Conservation (phyloP, 192 early-diverging fungal genomes). For the Coemansia sp. region DNA sequence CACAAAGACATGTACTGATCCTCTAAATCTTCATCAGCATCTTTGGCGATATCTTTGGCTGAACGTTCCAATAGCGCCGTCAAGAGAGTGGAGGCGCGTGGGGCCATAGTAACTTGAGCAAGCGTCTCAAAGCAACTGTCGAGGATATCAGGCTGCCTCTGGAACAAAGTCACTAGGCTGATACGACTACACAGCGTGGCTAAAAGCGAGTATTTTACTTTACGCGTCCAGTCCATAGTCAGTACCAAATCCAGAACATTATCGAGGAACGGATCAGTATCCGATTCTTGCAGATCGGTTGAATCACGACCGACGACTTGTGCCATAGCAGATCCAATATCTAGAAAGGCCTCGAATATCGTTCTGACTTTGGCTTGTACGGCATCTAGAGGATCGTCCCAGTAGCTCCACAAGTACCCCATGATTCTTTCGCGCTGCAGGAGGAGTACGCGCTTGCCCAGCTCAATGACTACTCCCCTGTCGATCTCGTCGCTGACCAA, state of each 20-base stretch:
- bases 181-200: constrained; percentile 55
- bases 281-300: not conserved
- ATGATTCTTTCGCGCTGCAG: constrained; percentile 60
- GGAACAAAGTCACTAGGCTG: constrained; percentile 55
- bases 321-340: constrained; percentile 56
- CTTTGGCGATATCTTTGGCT: constrained; percentile 1
- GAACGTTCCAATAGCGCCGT: constrained; percentile 41
- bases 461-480: constrained; percentile 23
- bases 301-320: constrained; percentile 17
- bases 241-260: constrained; percentile 67
- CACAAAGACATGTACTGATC: constrained; percentile 25
- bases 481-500: constrained; percentile 5
- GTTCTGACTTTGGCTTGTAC: constrained; percentile 69
- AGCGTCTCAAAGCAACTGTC: constrained; percentile 60
- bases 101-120: constrained; percentile 56
- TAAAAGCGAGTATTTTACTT: constrained; percentile 81
- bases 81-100: constrained; percentile 54
- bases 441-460: constrained; percentile 46
- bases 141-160: constrained; percentile 63
- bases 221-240: constrained; percentile 75
- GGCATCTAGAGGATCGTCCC: constrained; percentile 86
- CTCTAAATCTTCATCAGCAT: constrained; percentile 13
- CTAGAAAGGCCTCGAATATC: constrained; percentile 73
- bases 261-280: constrained; percentile 50
- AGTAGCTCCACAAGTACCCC: constrained; percentile 74